A percentile compares a stretch with the other conserved stretches of the same genome.
These are phyloP conservation scores for Hsuehochloa calcarea DNA, from an alignment of 176 grass and related monocot species.

Conservation along the genomic window DNA sequence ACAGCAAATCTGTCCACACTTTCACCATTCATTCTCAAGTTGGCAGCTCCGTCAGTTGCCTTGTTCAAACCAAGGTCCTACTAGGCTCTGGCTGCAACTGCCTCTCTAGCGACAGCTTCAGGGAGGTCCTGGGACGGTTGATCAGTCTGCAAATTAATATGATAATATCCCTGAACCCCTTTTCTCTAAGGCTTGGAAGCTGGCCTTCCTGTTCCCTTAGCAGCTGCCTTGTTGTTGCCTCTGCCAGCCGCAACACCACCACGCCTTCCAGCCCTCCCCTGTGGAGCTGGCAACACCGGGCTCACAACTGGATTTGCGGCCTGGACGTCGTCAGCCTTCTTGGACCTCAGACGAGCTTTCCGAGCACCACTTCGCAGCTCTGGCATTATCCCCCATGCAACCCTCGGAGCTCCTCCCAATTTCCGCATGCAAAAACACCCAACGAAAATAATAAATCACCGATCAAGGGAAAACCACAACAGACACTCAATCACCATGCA, in stretches of 20 bases:
- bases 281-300: conserved; percentile 37
- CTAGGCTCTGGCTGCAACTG: conserved; percentile 28
- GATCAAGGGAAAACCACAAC: neutral
- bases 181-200: conserved; percentile 35
- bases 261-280: conserved; percentile 30
- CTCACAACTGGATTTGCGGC: conserved; percentile 37
- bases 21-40: conserved; percentile 58
- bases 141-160: conserved; percentile 40
- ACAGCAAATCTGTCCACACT: conserved; percentile 55
- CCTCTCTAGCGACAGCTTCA: conserved; percentile 26
- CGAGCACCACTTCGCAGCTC: conserved; percentile 57
- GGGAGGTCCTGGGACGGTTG: conserved; percentile 36
- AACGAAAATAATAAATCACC: conserved; percentile 8
- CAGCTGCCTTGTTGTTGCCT: conserved; percentile 35
- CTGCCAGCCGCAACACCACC: conserved; percentile 40
- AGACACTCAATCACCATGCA: neutral
- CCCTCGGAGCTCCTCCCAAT: conserved; percentile 18
- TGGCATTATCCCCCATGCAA: conserved; percentile 82
- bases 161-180: conserved; percentile 9
- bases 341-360: conserved; percentile 54
- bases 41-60: conserved; percentile 3
- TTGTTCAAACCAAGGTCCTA: conserved; percentile 40
- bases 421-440: conserved; percentile 30
- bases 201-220: conserved; percentile 23
- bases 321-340: conserved; percentile 46